Conservation (phyloP, 176 grass and related monocot species). For the Zoysia japonica region DNA sequence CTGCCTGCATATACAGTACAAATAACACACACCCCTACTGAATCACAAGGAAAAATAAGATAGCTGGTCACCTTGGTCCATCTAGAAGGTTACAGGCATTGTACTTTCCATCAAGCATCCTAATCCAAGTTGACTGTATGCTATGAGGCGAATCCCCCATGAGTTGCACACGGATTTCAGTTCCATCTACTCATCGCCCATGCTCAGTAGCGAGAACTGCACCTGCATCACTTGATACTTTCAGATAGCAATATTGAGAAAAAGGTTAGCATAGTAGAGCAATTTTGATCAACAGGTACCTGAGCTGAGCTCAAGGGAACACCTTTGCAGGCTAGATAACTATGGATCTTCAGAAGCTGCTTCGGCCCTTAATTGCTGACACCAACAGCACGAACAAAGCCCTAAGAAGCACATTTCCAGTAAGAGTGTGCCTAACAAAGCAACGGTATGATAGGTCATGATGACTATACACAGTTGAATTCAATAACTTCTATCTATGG, state of each 20-base stretch:
- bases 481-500: not conserved
- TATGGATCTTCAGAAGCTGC: slow-evolving; percentile 83
- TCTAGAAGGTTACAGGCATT: slow-evolving; percentile 62
- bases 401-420: slow-evolving; percentile 47
- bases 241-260: slow-evolving; percentile 14
- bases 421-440: slow-evolving; percentile 7
- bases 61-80: slow-evolving; percentile 56
- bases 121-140: slow-evolving; percentile 82
- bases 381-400: slow-evolving; percentile 77
- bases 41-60: not conserved
- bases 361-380: slow-evolving; percentile 97
- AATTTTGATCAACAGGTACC: slow-evolving; percentile 41
- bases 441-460: not conserved
- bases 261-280: not conserved
- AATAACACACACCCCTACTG: not conserved
- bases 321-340: slow-evolving; percentile 66
- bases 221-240: slow-evolving; percentile 45
- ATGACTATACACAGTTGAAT: slow-evolving; percentile 12
- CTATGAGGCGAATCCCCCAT: slow-evolving; percentile 64
- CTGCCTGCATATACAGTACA: slow-evolving; percentile 49
- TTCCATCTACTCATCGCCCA: slow-evolving; percentile 76
- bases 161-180: slow-evolving; percentile 76
- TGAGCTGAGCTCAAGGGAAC: slow-evolving; percentile 86
- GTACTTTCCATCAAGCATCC: slow-evolving; percentile 85
- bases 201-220: slow-evolving; percentile 87